Evolutionary conservation across 495 filamentous ascomycete species (phyloP).

Genomic region (Aspergillus homomorphus): DNA sequence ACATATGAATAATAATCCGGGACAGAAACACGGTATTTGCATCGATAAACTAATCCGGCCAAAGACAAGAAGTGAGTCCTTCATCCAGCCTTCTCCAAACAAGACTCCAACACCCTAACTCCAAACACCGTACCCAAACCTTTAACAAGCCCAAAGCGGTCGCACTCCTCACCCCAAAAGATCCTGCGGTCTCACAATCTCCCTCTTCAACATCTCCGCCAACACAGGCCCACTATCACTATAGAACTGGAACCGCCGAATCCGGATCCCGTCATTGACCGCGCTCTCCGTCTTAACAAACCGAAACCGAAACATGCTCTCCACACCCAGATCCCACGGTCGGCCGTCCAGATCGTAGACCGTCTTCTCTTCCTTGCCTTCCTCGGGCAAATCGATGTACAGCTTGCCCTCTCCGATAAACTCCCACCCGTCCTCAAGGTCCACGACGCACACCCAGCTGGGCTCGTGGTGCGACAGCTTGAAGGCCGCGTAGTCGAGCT

Average conservation of each 20-base stretch:
- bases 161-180: not conserved
- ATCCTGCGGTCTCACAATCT: not conserved
- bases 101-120: too few species aligned
- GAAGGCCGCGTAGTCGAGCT: not conserved
- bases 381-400: not conserved
- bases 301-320: conserved; percentile 1
- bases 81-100: too few species aligned
- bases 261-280: not conserved
- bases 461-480: not conserved
- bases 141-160: too few species aligned
- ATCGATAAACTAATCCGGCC: too few species aligned
- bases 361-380: not conserved
- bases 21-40: too few species aligned
- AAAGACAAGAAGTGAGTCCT: too few species aligned
- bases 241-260: not conserved
- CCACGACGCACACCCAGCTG: not conserved
- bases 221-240: not conserved
- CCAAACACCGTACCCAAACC: not conserved
- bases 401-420: not conserved
- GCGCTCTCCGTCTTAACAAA: not conserved
- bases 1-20: too few species aligned
- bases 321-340: not conserved
- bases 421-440: not conserved
- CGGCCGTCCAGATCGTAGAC: not conserved
- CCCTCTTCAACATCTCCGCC: not conserved